Percentiles rank a stretch among this genome's conserved stretches.
Evolutionary conservation across 2,329 filamentous ascomycete genomes (phyloP).

Genomic region (Curvularia spicifera): DNA sequence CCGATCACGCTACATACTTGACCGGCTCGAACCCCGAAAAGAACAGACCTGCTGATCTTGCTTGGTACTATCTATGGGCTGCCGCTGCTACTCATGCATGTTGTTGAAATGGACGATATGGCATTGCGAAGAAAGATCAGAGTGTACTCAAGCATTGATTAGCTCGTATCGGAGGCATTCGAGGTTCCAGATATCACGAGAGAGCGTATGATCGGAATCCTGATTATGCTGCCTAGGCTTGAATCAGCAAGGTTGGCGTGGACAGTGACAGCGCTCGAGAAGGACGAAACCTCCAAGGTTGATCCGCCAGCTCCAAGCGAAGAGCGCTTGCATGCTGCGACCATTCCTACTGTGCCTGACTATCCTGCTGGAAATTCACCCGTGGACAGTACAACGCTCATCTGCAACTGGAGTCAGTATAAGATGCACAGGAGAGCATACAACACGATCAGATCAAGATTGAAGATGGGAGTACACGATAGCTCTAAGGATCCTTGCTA

Average conservation of each 20-base stretch:
- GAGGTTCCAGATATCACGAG: not conserved
- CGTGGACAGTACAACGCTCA: not conserved
- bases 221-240: not conserved
- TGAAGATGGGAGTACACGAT: not conserved
- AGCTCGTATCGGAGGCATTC: not conserved
- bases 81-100: constrained; percentile 15
- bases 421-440: not conserved
- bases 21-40: not conserved
- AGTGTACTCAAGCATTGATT: not conserved
- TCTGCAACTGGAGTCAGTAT: not conserved
- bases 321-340: not conserved
- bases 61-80: constrained; percentile 21
- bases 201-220: not conserved
- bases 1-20: not conserved
- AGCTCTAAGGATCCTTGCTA: not conserved
- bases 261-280: not conserved
- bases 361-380: not conserved
- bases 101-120: not conserved
- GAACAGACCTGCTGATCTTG: constrained; percentile 6
- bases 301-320: not conserved
- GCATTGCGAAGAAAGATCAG: not conserved
- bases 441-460: not conserved
- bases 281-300: too few relatives aligned
- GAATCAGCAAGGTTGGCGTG: not conserved
- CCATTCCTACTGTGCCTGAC: not conserved